Evolutionary conservation across 1,284 basidiomycete genomes (phyloP).

Genomic region (Ceratorhiza oryzae-sativae): DNA sequence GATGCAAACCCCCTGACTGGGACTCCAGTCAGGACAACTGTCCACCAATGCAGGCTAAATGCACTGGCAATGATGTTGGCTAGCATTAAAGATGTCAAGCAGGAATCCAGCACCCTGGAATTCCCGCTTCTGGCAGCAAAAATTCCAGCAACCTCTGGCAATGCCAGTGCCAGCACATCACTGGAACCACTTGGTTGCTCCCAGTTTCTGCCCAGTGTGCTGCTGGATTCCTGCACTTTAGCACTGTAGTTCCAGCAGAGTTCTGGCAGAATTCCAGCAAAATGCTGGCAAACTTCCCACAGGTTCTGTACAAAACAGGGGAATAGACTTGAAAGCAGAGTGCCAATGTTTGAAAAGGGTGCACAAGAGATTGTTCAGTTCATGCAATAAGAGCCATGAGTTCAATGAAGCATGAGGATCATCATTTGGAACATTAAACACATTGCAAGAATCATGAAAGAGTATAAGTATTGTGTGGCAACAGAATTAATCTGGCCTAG

Average conservation of each 20-base stretch:
- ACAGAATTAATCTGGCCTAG: not conserved
- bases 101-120: not conserved
- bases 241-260: not conserved
- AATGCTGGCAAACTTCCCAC: not conserved
- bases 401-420: too few relatives aligned
- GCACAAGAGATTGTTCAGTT: too few relatives aligned
- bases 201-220: not conserved
- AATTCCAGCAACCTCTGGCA: not conserved
- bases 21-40: too few relatives aligned
- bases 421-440: too few relatives aligned
- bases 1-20: too few relatives aligned
- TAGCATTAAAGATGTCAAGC: not conserved
- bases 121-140: not conserved
- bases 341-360: not conserved
- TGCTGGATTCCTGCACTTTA: not conserved
- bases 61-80: too few relatives aligned
- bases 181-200: not conserved
- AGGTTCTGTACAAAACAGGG: too few relatives aligned
- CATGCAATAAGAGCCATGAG: too few relatives aligned
- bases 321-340: too few relatives aligned
- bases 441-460: not conserved
- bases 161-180: not conserved
- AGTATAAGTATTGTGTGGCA: not conserved
- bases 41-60: too few relatives aligned
- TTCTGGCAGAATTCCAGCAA: not conserved